Conservation (phyloP, 768 basidiomycete species). For the Psilocybe subaeruginosa region DNA sequence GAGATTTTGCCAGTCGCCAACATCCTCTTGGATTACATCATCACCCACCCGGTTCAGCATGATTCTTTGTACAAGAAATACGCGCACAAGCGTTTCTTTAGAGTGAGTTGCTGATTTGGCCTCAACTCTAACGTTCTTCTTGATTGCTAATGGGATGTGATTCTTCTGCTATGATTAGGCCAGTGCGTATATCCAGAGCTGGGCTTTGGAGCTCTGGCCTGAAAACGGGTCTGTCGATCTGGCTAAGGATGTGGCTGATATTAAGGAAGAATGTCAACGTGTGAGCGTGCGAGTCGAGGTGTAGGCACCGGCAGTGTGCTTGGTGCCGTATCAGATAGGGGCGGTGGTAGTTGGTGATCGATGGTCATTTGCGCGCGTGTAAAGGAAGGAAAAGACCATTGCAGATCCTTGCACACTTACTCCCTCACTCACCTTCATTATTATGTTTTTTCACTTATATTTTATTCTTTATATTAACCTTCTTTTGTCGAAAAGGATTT, state of each 20-base stretch:
- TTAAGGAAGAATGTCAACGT: neutral
- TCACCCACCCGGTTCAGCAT: constrained; percentile 65
- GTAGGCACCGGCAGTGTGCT: neutral
- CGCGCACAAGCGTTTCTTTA: constrained; percentile 79
- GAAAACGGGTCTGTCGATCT: neutral
- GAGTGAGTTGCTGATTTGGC: constrained; percentile 49
- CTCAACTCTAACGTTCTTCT: neutral
- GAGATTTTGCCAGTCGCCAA: constrained; percentile 82
- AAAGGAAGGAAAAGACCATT: no score
- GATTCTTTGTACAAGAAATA: constrained; percentile 90
- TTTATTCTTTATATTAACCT: no score
- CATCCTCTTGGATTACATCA: constrained; percentile 85
- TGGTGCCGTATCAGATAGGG: neutral
- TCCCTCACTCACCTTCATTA: neutral
- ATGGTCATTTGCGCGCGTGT: no score
- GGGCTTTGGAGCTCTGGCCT: neutral
- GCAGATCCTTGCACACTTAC: neutral
- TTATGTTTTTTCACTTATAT: neutral
- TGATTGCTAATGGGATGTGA: neutral
- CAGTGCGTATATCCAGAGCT: neutral
- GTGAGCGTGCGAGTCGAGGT: neutral
- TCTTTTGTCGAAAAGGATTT: no score
- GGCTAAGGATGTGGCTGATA: neutral
- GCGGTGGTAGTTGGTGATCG: neutral
- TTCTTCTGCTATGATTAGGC: neutral